Base-by-base conservation (phyloP, 73 alveolate species). In the Loxodes magnus region DNA sequence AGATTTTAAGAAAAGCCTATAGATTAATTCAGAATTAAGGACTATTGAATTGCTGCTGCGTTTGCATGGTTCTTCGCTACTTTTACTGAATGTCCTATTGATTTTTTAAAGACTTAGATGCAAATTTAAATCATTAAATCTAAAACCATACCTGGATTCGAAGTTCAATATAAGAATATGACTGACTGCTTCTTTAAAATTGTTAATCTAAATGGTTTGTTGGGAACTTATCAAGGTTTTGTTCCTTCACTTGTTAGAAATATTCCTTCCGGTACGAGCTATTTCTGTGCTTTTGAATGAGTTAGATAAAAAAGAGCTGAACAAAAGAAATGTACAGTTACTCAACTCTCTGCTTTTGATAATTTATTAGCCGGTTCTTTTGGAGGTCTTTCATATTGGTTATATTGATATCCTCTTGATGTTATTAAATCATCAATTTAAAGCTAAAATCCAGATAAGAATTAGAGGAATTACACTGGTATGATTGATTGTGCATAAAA, bases 341-440 rank as follows among this genome's bases (percentile, higher is more conserved):
- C 30, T 15, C 21, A 37, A 37, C 14, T 37, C 12, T 26, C 51
- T 15, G 14, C 14, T 15, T 37, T 5, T 10, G 4, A 15, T 21
- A 37, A 21, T 37, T 9, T 37, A 5, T 4, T 4, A 4, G 4
- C 21, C 17, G 51, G 51, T 15, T 21, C 21, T 5, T 4, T 37
- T 10, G 51, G 51, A 37, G 51, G 51, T 37, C 6, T 37, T 37
- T 21, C 51, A 15, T 37, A 37, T 9, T 37, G 51, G 51, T 21
- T 21, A 5, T 15, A 15, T 15, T 37, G 14, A 21, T 37, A 5
- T 9, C 51, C 51, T 5, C 21, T 37, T 37, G 51, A 37, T 37
- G 51, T 37, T 9, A 9, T 37, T 37, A 37, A 37, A 37, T 37
- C 51, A 5, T 4, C 51, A 5, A 37, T 37, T 9, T 4, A 5